Percentiles rank a stretch among this genome's conserved stretches.
Conservation (phyloP, 179 eudicot genomes). For the Nepenthes alata region DNA sequence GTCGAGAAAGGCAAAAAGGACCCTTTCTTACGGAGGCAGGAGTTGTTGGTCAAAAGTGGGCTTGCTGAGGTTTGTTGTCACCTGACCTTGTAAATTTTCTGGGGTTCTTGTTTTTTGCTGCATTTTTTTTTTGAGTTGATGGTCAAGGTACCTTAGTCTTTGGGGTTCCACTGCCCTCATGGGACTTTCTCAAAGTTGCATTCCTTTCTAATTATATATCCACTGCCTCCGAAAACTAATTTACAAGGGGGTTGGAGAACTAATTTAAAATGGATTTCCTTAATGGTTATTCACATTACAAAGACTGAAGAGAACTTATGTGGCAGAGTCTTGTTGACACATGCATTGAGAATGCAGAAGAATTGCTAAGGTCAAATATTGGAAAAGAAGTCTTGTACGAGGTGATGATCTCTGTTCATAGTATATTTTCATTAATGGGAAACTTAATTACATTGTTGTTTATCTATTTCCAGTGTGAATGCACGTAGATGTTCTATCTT, state of each 20-base stretch:
- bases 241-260: no score
- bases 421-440: not conserved
- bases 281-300: not conserved
- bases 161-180: no score
- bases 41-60: constrained; percentile 77
- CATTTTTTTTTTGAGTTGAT: not conserved
- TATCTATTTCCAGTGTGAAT: not conserved
- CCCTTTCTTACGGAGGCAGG: constrained; percentile 63
- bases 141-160: no score
- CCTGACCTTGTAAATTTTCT: constrained; percentile 1
- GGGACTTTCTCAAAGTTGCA: no score
- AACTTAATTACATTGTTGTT: not conserved
- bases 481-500: not conserved
- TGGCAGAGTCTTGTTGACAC: constrained; percentile 71
- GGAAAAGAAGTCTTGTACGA: constrained; percentile 86
- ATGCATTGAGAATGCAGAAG: constrained; percentile 63
- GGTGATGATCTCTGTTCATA: constrained; percentile 30
- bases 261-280: not conserved
- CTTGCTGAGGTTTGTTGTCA: constrained; percentile 79
- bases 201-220: no score
- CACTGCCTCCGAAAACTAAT: no score
- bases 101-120: not conserved
- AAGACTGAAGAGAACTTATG: not conserved
- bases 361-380: constrained; percentile 58
- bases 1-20: constrained; percentile 85